Percentiles rank a stretch among this genome's conserved stretches.
These are phyloP conservation scores for Claviceps monticola DNA, from an alignment of 2,329 filamentous ascomycete species.

Conservation along the genomic window DNA sequence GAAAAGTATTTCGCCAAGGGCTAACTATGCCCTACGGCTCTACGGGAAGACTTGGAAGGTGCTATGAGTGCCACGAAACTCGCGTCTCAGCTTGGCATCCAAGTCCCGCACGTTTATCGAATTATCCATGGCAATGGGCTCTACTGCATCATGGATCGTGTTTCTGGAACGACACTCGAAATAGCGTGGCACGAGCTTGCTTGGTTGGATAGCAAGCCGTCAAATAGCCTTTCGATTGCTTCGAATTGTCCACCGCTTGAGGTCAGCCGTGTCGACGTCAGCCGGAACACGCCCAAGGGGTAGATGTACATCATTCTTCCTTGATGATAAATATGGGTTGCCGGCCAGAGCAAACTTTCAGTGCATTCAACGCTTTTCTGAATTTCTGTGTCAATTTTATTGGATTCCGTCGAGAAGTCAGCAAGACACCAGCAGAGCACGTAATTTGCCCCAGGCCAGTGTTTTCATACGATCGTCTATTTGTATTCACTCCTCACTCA, in stretches of 20 bases:
- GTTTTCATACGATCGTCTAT: not conserved
- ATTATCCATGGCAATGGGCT: not conserved
- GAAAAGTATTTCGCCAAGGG: not conserved
- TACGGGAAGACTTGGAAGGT: not conserved
- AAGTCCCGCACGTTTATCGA: not conserved
- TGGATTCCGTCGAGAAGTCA: not conserved
- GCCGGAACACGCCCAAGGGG: not conserved
- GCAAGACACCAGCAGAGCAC: not conserved
- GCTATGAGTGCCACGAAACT: not conserved
- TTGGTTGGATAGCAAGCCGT: not conserved
- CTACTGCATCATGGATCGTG: not conserved
- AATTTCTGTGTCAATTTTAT: not conserved
- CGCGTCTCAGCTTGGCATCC: not conserved
- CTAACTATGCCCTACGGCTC: no score
- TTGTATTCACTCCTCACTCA: not conserved
- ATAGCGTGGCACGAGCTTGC: not conserved
- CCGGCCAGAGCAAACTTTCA: not conserved
- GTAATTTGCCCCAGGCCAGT: not conserved
- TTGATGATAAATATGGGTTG: not conserved
- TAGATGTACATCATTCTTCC: not conserved
- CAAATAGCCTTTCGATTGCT: not conserved
- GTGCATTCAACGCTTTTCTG: not conserved
- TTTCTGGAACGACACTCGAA: not conserved
- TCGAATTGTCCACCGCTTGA: not conserved
- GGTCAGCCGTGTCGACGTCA: not conserved